Base-by-base conservation (phyloP, 179 eudicot species). In the Spergularia azorica region DNA sequence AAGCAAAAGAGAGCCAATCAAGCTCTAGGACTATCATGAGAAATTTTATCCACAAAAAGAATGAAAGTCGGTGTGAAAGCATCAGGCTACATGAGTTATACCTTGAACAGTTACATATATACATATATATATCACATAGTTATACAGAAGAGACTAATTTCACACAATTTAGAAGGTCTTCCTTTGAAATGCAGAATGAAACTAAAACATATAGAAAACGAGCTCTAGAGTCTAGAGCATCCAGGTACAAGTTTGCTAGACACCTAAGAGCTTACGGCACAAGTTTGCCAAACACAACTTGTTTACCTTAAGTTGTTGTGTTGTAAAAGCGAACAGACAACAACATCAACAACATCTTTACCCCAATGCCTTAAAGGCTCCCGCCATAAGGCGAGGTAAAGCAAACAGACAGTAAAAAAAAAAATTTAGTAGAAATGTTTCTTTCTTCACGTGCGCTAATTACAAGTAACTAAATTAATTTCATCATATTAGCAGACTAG, bases 401-500 rank as follows among this genome's bases (percentile, higher is more conserved):
- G 32, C 32, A 26, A 26, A 26, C 32, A 26, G 39, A 36, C 39
- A 36, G 39, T 36, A 2, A 3, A 36, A 36, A 36, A 36, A 36
- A 36, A 36, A n/a, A n/a, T n/a, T 26, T 36, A 36, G 39, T 36
- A 36, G 39, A 36, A 1, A 36, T 36, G 39, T 36, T 36, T 36
- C 72, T 54, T 77, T 51, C 80, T 65, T 60, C 76, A 48, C 43
- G 17, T 17, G 61, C 5, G 63, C 52, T 12, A 7, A 61, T 16
- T 67, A 67, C 48, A 67, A 61, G 51, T 6, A 0, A 48, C 48
- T 48, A 32, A 72, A 76, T 43, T 72, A 52, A 32, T 26, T 54
- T 41, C 51, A 64, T 4, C 65, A 58, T 55, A 38, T 8, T 62
- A 66, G 14, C 43, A 67, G 18, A 9, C 8, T 1, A 9, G n/a